A percentile compares a stretch with the other conserved stretches of the same genome.
These are phyloP conservation scores for Didymella keratinophila DNA, from an alignment of 2,329 filamentous ascomycete species.

Conservation along the genomic window DNA sequence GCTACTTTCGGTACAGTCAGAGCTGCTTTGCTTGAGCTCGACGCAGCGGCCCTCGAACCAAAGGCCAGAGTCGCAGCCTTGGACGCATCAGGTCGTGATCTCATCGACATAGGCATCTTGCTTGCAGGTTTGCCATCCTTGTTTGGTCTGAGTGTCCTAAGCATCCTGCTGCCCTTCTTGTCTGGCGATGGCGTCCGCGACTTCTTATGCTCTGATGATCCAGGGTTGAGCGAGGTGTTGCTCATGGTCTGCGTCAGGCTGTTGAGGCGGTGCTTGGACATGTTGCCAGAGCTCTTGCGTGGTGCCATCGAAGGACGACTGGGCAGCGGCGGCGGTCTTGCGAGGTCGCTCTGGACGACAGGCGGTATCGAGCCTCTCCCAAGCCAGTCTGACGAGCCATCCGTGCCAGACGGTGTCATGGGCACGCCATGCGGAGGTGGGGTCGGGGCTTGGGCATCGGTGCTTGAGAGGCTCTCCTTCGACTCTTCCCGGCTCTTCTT, in stretches of 20 bases:
- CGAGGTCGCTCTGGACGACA: conserved; percentile 80
- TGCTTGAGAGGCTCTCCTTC: conserved; percentile 45
- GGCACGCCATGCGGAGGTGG: conserved; percentile 34
- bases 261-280: conserved; percentile 30
- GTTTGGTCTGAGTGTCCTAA: conserved; percentile 61
- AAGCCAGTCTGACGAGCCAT: conserved; percentile 63
- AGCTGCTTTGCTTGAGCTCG: conserved; percentile 27
- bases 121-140: conserved; percentile 57
- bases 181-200: conserved; percentile 69
- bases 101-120: conserved; percentile 55
- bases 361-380: conserved; percentile 83
- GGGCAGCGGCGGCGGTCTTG: conserved; percentile 70
- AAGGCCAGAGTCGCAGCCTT: conserved; percentile 71
- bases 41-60: conserved; percentile 48
- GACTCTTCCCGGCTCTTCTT: conserved; percentile 69
- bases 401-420: conserved; percentile 20
- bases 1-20: conserved; percentile 25
- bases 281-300: conserved; percentile 57
- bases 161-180: conserved; percentile 64
- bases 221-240: conserved; percentile 45
- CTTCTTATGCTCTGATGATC: conserved; percentile 50
- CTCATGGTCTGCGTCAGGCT: conserved; percentile 34
- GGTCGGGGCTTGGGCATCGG: conserved; percentile 33
- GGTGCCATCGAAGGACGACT: conserved; percentile 60
- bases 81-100: conserved; percentile 62